phyloP scores from a whole-genome alignment of 2,329 filamentous ascomycete genomes.

The Diaporthe sp. region DNA sequence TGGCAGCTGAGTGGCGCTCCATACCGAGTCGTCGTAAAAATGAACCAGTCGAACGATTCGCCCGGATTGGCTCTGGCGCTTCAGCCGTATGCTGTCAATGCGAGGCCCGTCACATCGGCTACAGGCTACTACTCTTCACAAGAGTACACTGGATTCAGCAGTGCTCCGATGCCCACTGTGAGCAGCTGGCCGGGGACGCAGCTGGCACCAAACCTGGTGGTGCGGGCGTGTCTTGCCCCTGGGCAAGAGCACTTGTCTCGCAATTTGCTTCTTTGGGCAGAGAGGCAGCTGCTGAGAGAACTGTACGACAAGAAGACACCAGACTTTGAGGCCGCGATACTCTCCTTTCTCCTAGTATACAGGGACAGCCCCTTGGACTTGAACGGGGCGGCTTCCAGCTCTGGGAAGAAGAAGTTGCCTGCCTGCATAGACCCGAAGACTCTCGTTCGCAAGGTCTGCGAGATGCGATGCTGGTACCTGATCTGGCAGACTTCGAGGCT shows the following conservation, averaged over 20 bases:
- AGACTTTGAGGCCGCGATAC: slow-evolving; percentile 33
- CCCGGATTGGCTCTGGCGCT: neutral
- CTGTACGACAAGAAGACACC: neutral
- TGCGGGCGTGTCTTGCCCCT: neutral
- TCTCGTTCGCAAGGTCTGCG: slow-evolving; percentile 19
- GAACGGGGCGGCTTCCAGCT: neutral
- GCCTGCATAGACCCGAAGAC: neutral
- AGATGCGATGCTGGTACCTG: slow-evolving; percentile 36
- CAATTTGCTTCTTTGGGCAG: slow-evolving; percentile 23
- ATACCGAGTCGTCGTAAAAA: neutral
- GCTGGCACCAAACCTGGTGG: neutral
- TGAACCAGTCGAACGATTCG: slow-evolving; percentile 6
- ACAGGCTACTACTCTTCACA: neutral
- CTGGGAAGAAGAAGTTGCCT: neutral
- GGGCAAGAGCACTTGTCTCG: neutral
- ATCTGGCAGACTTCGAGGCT: slow-evolving; percentile 31
- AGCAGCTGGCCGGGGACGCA: neutral
- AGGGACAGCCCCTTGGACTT: neutral
- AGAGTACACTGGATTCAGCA: neutral
- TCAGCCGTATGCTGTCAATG: slow-evolving; percentile 9
- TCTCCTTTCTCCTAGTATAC: slow-evolving; percentile 20
- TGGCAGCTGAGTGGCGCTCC: neutral
- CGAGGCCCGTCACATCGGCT: neutral
- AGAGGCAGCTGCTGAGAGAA: slow-evolving; percentile 26
- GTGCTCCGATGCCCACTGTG: neutral